Conservation (phyloP, 2,329 filamentous ascomycete species). For the Arachnomyces sp. region DNA sequence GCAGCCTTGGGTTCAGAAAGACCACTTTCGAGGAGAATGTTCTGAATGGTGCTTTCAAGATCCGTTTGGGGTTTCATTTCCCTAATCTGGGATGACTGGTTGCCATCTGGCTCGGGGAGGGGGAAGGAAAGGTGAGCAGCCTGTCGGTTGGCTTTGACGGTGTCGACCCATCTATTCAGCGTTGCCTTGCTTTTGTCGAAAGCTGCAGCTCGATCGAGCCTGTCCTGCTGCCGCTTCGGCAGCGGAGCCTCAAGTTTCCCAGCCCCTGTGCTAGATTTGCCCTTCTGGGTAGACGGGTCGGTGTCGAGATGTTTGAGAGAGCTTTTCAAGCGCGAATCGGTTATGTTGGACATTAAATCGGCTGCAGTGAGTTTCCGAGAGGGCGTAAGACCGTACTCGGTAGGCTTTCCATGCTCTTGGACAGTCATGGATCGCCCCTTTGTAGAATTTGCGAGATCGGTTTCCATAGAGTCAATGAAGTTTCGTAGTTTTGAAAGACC, state of each 20-base stretch:
- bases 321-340: constrained; percentile 67
- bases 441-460: constrained; percentile 28
- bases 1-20: constrained; percentile 51
- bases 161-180: constrained; percentile 84
- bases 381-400: constrained; percentile 49
- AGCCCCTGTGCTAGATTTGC: constrained; percentile 46
- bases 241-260: constrained; percentile 75
- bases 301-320: constrained; percentile 62
- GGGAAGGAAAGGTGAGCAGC: constrained; percentile 89
- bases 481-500: constrained; percentile 58
- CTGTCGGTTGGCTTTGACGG: constrained; percentile 84
- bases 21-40: constrained; percentile 84
- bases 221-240: constrained; percentile 76
- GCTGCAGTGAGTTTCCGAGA: constrained; percentile 64
- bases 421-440: constrained; percentile 34
- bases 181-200: constrained; percentile 90
- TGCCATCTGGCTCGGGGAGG: constrained; percentile 61
- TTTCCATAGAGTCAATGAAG: constrained; percentile 58
- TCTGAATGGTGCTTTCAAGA: constrained; percentile 75
- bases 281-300: constrained; percentile 32
- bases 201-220: constrained; percentile 69
- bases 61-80: constrained; percentile 62
- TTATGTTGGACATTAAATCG: constrained; percentile 64
- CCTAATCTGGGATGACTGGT: constrained; percentile 47
- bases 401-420: constrained; percentile 55